Evolutionary conservation across 2,329 filamentous ascomycete species (phyloP), one percentile per base, ranked within the genome.

Genomic region (Colletotrichum limetticola): DNA sequence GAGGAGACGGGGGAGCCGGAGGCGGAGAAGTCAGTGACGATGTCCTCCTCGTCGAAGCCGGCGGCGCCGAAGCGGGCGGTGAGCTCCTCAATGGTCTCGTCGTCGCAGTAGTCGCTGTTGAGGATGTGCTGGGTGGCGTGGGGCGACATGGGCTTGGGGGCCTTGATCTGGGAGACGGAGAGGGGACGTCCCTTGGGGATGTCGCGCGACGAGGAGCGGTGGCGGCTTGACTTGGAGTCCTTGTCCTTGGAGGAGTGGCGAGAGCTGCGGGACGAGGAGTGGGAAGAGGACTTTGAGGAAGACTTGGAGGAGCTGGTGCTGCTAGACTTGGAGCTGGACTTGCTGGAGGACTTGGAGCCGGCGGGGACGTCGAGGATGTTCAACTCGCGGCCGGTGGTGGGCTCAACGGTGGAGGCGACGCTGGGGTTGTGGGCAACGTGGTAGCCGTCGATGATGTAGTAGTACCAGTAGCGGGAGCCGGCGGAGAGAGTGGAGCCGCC

Each of bases 391-490:
- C 95, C 95, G 70, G 97, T 98, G 83, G 95, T 98, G 82, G 96
- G 95, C 89, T 99, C 97, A 77, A 94, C 93, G 81, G 94, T 97
- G 82, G 93, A 96, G 80, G 93, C 88, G 83, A 95, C 92, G 83
- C 94, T 94, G 78, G 96, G 95, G 87, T 98, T 97, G 90, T 98
- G 96, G 75, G 95, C 95, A 83, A 97, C 93, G 85, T 98, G 95
- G 91, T 98, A 98, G 79, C 97, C 97, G 84, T 99, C 97, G 84
- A 98, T 97, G 91, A 98, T 98, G 90, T 98, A 99, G 91, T 99
- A 99, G 92, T 98, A 99, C 97, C 97, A 99, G 91, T 98, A 98
- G 82, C 96, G 93, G 83, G 94, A 92, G 83, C 96, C 95, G 79
- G 94, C 89, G 88, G 96, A 92, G 79, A 98, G 90, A 74, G 94